phyloP scores from a whole-genome alignment of 495 filamentous ascomycete genomes.

The Collariella sp. region DNA sequence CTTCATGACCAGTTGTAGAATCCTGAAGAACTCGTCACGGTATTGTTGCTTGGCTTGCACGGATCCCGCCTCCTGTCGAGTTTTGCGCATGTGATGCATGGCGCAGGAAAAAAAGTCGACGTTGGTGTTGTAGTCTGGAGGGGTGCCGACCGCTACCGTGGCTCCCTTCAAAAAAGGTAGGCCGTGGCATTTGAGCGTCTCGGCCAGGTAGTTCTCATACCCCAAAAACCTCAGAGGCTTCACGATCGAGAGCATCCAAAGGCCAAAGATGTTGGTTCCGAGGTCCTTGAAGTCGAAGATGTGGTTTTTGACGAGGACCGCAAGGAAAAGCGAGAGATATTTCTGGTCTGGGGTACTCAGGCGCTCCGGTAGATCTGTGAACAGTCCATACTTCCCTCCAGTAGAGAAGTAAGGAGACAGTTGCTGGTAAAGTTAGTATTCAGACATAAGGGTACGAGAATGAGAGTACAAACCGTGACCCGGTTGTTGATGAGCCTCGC shows the following conservation, averaged over 20 bases:
- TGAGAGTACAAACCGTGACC: slow-evolving; percentile 27
- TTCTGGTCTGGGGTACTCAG: slow-evolving; percentile 21
- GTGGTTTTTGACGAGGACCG: slow-evolving; percentile 31
- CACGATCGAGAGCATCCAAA: slow-evolving; percentile 34
- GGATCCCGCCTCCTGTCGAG: slow-evolving; percentile 21
- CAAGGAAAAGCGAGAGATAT: slow-evolving; percentile 35
- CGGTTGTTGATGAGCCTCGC: slow-evolving; percentile 34
- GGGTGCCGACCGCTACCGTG: slow-evolving; percentile 19
- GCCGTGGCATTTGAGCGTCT: slow-evolving; percentile 26
- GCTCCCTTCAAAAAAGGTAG: slow-evolving; percentile 28
- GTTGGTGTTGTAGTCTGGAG: slow-evolving; percentile 36
- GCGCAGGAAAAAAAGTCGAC: slow-evolving; percentile 30
- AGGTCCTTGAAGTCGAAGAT: slow-evolving; percentile 36
- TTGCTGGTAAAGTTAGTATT: slow-evolving; percentile 20
- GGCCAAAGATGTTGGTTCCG: slow-evolving; percentile 25
- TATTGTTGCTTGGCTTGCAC: slow-evolving; percentile 18
- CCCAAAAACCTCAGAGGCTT: slow-evolving; percentile 30
- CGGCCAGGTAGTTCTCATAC: slow-evolving; percentile 38
- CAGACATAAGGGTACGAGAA: background rate
- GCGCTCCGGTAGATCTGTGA: slow-evolving; percentile 27
- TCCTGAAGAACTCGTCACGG: slow-evolving; percentile 28
- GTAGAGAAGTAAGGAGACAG: slow-evolving; percentile 32
- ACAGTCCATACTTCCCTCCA: slow-evolving; percentile 35
- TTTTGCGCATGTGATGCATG: slow-evolving; percentile 37
- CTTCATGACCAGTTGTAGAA: slow-evolving; percentile 37